Evolutionary conservation across 2,329 filamentous ascomycete species (phyloP).

Genomic region (Nemania sp.): DNA sequence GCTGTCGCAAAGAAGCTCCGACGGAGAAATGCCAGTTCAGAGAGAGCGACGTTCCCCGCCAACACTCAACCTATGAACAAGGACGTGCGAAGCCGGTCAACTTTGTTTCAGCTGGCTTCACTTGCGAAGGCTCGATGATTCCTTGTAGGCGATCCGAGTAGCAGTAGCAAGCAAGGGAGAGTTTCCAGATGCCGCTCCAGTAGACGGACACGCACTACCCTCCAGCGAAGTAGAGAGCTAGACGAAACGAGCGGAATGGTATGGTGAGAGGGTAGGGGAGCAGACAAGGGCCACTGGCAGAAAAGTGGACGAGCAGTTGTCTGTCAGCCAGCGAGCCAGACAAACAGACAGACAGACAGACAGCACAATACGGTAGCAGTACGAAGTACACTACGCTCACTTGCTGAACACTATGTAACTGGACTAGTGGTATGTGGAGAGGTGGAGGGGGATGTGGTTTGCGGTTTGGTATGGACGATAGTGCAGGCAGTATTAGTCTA

Average conservation of each 20-base stretch:
- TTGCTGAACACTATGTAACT: neutral
- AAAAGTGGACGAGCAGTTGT: slow-evolving; percentile 24
- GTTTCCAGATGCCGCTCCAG: slow-evolving; percentile 6
- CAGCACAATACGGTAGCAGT: too few relatives aligned
- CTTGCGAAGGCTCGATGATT: slow-evolving; percentile 3
- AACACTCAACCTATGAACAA: neutral
- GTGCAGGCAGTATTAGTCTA: too few relatives aligned
- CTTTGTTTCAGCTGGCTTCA: neutral
- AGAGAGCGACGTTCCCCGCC: slow-evolving; percentile 17
- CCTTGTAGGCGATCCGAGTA: slow-evolving; percentile 1
- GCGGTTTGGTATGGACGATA: too few relatives aligned
- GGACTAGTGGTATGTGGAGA: too few relatives aligned
- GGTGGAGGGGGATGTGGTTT: too few relatives aligned
- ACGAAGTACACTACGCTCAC: neutral
- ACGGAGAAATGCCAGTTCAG: neutral
- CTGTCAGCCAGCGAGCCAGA: slow-evolving; percentile 16
- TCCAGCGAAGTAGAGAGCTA: slow-evolving; percentile 14
- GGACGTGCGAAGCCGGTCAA: neutral
- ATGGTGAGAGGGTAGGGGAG: slow-evolving; percentile 17
- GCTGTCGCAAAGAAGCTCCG: slow-evolving; percentile 1
- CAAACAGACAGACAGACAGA: too few relatives aligned
- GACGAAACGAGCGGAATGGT: slow-evolving; percentile 3
- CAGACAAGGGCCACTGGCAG: slow-evolving; percentile 2
- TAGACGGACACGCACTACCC: slow-evolving; percentile 10
- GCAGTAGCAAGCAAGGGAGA: neutral